Evolutionary conservation across 1,284 basidiomycete genomes (phyloP), one percentile per base, ranked within the genome.

Genomic region (Heliocybe sulcata): DNA sequence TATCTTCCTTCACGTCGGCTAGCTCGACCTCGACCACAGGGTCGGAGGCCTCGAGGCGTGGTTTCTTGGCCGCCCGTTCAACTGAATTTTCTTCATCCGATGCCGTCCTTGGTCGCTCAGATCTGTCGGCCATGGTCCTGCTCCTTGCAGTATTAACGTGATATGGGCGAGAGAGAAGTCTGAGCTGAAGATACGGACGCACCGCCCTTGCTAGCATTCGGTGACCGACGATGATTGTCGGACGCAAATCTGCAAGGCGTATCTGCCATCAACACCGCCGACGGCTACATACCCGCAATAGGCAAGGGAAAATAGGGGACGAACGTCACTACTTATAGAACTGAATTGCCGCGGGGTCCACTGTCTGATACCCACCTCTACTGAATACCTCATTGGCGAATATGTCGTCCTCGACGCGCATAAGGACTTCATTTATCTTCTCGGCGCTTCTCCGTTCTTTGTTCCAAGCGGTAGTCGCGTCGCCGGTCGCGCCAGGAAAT

Each of bases 21-120:
- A 16, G 33, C 12, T 31, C 56, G 14, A 49, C 25, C 4, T 53
- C 4, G 42, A 16, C 23, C 4, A 6, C n/a, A 6, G 4, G 42
- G 16, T 45, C 42, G 23, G 42, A 16, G 4, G 16, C 33, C 1
- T 70, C 68, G 25, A 77, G 57, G 19, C 72, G 72, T 25, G 67
- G 68, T 57, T 72, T 76, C 64, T 81, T 81, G 26, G 68, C 67
- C 51, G 51, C 19, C 12, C 26, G 51, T 49, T 23, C 38, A 16
- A 42, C 8, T n/a, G 16, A 42, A 4, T 42, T 42, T 42, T 42
- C 38, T 16, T 20, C 16, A 16, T 42, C 38, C 3, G 38, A 42
- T 42, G 8, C 16, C n/a, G 38, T 4, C n/a, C 38, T 42, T 42
- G 38, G 19, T n/a, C 38, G 4, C 19, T 6, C 38, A 42, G 38